These are phyloP conservation scores for Magnusiomyces suaveolens DNA, from an alignment of 1,139 yeast genomes.

Conservation along the genomic window DNA sequence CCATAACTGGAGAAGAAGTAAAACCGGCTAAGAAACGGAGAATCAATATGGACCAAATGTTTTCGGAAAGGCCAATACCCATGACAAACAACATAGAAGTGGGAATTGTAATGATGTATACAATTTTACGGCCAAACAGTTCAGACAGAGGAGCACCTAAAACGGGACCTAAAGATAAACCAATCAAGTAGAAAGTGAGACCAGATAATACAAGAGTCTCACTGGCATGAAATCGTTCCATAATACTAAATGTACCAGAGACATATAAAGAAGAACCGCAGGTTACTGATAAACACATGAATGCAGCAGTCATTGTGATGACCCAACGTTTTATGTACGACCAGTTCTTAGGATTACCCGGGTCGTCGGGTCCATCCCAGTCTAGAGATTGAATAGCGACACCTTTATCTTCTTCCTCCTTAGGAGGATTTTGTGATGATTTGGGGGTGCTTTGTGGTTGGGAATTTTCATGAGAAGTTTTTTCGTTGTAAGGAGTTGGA, in stretches of 20 bases:
- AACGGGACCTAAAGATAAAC: constrained; percentile 45
- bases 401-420: background rate
- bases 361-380: constrained; percentile 25
- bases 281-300: constrained; percentile 36
- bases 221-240: constrained; percentile 42
- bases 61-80: constrained; percentile 42
- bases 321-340: constrained; percentile 27
- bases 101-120: constrained; percentile 54
- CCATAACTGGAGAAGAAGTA: constrained; percentile 72
- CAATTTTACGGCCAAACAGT: constrained; percentile 45
- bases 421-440: background rate
- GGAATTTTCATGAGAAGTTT: background rate
- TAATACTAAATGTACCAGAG: constrained; percentile 37
- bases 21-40: constrained; percentile 71
- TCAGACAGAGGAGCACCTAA: constrained; percentile 45
- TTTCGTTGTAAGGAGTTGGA: background rate
- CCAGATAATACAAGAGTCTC: constrained; percentile 57
- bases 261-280: constrained; percentile 38
- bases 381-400: constrained; percentile 10
- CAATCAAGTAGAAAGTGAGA: constrained; percentile 44
- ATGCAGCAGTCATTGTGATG: constrained; percentile 36
- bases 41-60: constrained; percentile 41
- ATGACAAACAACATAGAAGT: constrained; percentile 47
- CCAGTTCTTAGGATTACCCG: constrained; percentile 29
- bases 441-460: background rate